Percentiles rank a stretch among this genome's conserved stretches.
Conservation (phyloP, 495 filamentous ascomycete genomes). For the Barbatosphaeria neglecta region DNA sequence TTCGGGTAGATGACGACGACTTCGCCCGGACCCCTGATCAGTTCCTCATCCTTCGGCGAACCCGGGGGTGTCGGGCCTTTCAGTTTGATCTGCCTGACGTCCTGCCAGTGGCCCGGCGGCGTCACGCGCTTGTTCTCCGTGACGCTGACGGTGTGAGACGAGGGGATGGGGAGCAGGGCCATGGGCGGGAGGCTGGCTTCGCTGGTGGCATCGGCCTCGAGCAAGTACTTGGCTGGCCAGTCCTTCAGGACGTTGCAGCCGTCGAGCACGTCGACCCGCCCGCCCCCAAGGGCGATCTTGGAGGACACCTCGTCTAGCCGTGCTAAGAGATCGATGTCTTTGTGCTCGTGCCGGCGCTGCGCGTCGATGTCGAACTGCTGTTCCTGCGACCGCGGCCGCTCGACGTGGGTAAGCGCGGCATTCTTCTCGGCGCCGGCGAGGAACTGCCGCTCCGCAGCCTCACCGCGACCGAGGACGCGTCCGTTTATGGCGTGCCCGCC, state of each 20-base stretch:
- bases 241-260: constrained; percentile 23
- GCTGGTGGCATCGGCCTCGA: constrained; percentile 5
- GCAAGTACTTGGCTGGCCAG: constrained; percentile 19
- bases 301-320: constrained; percentile 3
- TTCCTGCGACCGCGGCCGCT: constrained; percentile 1
- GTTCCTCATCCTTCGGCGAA: constrained; percentile 5
- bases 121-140: constrained; percentile 61
- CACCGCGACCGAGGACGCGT: too few relatives aligned
- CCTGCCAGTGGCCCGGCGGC: constrained; percentile 73
- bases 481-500: neutral
- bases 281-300: constrained; percentile 1
- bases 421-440: constrained; percentile 5
- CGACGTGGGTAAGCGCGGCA: constrained; percentile 9
- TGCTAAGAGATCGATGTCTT: neutral
- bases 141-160: constrained; percentile 30
- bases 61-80: too few relatives aligned
- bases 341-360: neutral
- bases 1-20: constrained; percentile 73
- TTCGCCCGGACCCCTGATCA: constrained; percentile 53
- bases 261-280: constrained; percentile 16
- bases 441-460: constrained; percentile 6
- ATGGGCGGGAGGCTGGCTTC: constrained; percentile 15
- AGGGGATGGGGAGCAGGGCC: constrained; percentile 44
- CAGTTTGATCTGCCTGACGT: constrained; percentile 70
- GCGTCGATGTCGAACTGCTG: constrained; percentile 2